A percentile compares a stretch with the other conserved stretches of the same genome.
Conservation (phyloP, 2,329 filamentous ascomycete species). For the Claviceps cyperi region DNA sequence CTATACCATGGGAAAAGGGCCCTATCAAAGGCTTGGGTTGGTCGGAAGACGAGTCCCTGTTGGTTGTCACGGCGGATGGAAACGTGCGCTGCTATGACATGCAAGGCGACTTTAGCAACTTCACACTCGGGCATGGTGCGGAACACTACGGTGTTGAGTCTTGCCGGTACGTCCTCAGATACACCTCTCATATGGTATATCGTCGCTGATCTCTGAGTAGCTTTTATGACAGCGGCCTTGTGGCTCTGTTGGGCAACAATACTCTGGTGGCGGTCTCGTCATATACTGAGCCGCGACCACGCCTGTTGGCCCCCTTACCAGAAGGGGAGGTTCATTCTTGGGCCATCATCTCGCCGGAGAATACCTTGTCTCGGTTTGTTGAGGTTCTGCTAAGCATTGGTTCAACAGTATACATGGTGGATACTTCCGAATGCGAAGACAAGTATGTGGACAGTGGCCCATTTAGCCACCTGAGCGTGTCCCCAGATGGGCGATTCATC, state of each 20-base stretch:
- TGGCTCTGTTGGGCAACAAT: slow-evolving; percentile 82
- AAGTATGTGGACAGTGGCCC: slow-evolving; percentile 82
- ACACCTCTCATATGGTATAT: no score
- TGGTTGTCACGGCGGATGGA: slow-evolving; percentile 80
- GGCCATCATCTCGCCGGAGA: slow-evolving; percentile 74
- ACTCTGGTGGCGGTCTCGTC: slow-evolving; percentile 72
- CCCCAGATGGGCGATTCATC: slow-evolving; percentile 77
- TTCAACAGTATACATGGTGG: slow-evolving; percentile 72
- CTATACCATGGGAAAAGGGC: slow-evolving; percentile 84
- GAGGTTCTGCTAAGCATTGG: slow-evolving; percentile 80
- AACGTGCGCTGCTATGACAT: slow-evolving; percentile 83
- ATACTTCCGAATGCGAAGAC: slow-evolving; percentile 82
- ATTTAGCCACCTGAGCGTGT: slow-evolving; percentile 80
- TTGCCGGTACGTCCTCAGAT: slow-evolving; percentile 40
- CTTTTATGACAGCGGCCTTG: slow-evolving; percentile 87
- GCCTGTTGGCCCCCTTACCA: slow-evolving; percentile 61
- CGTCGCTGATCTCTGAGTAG: slow-evolving; percentile 10
- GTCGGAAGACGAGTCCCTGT: slow-evolving; percentile 87
- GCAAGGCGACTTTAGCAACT: slow-evolving; percentile 91
- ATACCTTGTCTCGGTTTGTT: slow-evolving; percentile 82
- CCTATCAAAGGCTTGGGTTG: slow-evolving; percentile 79
- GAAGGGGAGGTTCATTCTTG: slow-evolving; percentile 73
- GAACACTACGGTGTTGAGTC: slow-evolving; percentile 76
- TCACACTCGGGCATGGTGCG: slow-evolving; percentile 76
- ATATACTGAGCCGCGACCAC: slow-evolving; percentile 82